Evolutionary conservation across 495 filamentous ascomycete species (phyloP), one percentile per base, ranked within the genome.

Genomic region (Tuber microsphaerosporum): DNA sequence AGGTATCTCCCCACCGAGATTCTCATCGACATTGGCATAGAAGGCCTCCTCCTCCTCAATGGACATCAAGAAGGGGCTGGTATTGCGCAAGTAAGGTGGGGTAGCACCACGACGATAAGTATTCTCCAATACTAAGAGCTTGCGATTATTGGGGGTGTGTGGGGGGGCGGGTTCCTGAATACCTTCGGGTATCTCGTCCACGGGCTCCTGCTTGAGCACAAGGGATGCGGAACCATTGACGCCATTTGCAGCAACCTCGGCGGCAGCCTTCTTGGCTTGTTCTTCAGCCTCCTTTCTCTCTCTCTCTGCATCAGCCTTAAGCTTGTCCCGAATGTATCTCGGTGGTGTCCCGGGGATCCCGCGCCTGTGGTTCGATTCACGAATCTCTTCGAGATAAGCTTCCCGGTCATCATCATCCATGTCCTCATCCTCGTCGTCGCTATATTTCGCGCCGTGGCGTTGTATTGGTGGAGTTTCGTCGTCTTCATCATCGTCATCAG

Each of bases 1-100:
- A 22, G 85, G 85, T 75, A 85, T 85, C 37, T 86, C 84, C 14
- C 89, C 81, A 56, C 79, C 89, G 44, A 95, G 85, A 42, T 87
- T 86, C 22, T 85, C 85, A 82, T 98, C 94, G 73, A 94, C 84
- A 20, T 89, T 87, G 74, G 88, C 85, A 61, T 95, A 88, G 81
- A 92, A 92, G 73, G 96, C 92, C 74, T 93, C 92, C 79, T 97
- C 89, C 73, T 94, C 91, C 73, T 92, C 89, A 20, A 92, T 87
- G 3, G 89, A 90, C 71, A 97, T 87, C 17, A 83, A 46, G 65
- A 83, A 83, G 22, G 81, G 81, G 22, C 73, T 76, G 37, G 81
- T 76, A 70, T 80, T 74, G 39, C 79, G 74, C 16, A 83, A 71
- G 74, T 82, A 82, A 8, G 79, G 75, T 1, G 81, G 81, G 8